Conservation (phyloP, 768 basidiomycete genomes). For the Lyophyllum shimeji region DNA sequence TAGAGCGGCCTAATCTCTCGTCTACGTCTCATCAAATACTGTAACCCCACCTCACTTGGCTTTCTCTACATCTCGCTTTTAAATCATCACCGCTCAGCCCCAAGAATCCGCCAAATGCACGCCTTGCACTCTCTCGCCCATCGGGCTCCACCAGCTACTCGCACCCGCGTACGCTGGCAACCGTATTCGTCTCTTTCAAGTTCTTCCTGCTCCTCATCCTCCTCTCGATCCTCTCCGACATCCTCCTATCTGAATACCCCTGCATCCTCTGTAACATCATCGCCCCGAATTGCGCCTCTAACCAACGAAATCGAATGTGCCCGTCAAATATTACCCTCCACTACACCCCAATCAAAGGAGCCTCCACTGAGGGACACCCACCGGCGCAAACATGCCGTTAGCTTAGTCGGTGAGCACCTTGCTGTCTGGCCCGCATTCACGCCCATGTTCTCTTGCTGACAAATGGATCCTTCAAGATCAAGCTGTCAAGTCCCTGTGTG, state of each 20-base stretch:
- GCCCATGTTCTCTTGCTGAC: conserved; percentile 13
- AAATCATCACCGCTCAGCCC: conserved; percentile 29
- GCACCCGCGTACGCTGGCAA: conserved; percentile 77
- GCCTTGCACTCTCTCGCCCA: conserved; percentile 58
- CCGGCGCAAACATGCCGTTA: conserved; percentile 67
- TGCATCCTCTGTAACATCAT: conserved; percentile 49
- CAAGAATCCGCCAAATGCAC: conserved; percentile 35
- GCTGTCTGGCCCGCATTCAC: neutral
- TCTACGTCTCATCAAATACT: conserved; percentile 13
- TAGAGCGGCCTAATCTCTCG: conserved; percentile 34
- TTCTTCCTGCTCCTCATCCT: conserved; percentile 35
- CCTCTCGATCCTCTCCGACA: conserved; percentile 38
- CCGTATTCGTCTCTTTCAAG: conserved; percentile 58
- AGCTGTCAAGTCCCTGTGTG: conserved; percentile 73
- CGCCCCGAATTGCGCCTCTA: conserved; percentile 36
- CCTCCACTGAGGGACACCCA: conserved; percentile 31
- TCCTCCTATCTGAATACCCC: conserved; percentile 57
- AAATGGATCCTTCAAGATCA: conserved; percentile 51
- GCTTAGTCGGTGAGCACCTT: conserved; percentile 64
- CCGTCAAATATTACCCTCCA: conserved; percentile 12
- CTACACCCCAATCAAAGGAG: conserved; percentile 33
- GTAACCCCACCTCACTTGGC: conserved; percentile 26
- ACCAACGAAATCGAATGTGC: conserved; percentile 33
- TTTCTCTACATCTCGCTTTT: conserved; percentile 24
- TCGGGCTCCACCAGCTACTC: conserved; percentile 66